Conservation (phyloP, 164 flowering plant genomes). For the Piper longum region DNA sequence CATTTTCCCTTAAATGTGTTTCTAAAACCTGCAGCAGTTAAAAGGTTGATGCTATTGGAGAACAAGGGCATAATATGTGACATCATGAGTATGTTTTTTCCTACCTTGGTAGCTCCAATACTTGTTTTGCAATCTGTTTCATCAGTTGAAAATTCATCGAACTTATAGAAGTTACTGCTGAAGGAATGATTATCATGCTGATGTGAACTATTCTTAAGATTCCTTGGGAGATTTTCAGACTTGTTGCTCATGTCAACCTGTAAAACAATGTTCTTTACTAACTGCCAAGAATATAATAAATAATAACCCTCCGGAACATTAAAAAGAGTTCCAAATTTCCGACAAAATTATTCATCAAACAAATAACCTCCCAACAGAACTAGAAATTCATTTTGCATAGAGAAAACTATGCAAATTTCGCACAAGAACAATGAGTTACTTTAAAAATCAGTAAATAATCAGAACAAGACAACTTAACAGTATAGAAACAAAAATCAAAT, state of each 20-base stretch:
- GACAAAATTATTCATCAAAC: too few relatives aligned
- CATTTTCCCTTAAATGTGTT: slow-evolving; percentile 40
- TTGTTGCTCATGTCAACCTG: neutral
- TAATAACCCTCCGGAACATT: too few relatives aligned
- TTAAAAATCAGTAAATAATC: too few relatives aligned
- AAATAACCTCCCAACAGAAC: too few relatives aligned
- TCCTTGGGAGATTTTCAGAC: neutral
- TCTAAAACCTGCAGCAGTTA: slow-evolving; percentile 39
- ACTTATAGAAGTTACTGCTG: neutral
- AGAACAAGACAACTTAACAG: too few relatives aligned
- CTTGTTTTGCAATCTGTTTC: neutral
- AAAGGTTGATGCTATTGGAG: neutral
- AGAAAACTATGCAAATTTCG: too few relatives aligned
- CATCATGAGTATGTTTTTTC: neutral
- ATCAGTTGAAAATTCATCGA: neutral
- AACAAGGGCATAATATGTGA: neutral
- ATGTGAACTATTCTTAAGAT: neutral
- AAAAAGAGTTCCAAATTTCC: too few relatives aligned
- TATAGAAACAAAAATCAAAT: too few relatives aligned
- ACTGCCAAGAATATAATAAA: neutral
- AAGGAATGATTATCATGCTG: neutral
- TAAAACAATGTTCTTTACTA: neutral
- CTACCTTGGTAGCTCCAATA: neutral
- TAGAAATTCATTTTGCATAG: too few relatives aligned
- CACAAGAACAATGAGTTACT: too few relatives aligned